These are phyloP conservation scores for Lolium multiflorum DNA, from an alignment of 176 grass and related monocot species.

Conservation along the genomic window DNA sequence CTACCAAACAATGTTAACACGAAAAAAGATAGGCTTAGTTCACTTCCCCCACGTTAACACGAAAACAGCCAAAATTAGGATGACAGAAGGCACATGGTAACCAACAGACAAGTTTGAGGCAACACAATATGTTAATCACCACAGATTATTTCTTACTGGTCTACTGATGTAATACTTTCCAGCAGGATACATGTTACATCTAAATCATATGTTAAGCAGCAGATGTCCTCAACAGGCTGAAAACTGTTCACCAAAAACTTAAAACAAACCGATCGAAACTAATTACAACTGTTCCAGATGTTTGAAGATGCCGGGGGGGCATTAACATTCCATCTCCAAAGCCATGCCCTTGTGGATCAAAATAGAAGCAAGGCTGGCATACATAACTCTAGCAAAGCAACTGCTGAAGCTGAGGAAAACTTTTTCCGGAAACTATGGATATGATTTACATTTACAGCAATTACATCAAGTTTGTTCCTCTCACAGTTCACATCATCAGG, in stretches of 20 bases:
- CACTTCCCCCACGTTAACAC: background rate
- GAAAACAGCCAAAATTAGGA: background rate
- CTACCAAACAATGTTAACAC: too few species aligned
- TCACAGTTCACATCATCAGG: conserved; percentile 44
- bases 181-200: conserved; percentile 42
- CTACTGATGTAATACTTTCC: background rate
- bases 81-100: background rate
- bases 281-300: conserved; percentile 54
- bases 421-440: conserved; percentile 49
- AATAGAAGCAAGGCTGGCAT: conserved; percentile 53
- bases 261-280: conserved; percentile 44
- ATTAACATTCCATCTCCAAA: conserved; percentile 46
- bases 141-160: conserved; percentile 16
- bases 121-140: background rate
- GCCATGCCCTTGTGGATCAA: conserved; percentile 39
- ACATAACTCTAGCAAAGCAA: conserved; percentile 47
- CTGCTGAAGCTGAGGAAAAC: conserved; percentile 49
- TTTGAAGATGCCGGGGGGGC: conserved; percentile 32
- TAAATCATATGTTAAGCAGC: conserved; percentile 52
- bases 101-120: background rate
- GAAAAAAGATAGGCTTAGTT: too few species aligned
- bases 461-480: conserved; percentile 50
- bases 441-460: conserved; percentile 69
- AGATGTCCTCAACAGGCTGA: conserved; percentile 42
- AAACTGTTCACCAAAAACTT: conserved; percentile 33